phyloP scores from a whole-genome alignment of 2,329 filamentous ascomycete genomes.

The Bimuria novae-zelandiae region DNA sequence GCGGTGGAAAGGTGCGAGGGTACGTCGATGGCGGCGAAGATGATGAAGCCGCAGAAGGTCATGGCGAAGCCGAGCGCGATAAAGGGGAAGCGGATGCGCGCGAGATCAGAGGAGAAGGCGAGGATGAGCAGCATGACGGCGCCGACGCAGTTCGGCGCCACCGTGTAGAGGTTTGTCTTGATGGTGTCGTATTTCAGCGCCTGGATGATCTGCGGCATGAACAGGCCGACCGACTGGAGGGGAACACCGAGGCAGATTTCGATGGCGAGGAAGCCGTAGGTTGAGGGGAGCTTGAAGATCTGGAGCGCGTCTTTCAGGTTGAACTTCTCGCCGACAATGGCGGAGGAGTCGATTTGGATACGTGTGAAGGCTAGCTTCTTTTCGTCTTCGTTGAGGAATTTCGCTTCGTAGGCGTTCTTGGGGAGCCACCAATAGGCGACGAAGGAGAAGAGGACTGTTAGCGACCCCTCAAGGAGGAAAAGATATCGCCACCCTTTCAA shows the following conservation, averaged over 20 bases:
- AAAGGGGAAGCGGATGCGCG: conserved; percentile 72
- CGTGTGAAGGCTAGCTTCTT: conserved; percentile 71
- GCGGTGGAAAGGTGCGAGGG: conserved; percentile 65
- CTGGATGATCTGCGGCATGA: conserved; percentile 62
- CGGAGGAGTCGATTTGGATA: conserved; percentile 76
- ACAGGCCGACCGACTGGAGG: conserved; percentile 60
- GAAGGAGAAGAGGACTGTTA: conserved; percentile 63
- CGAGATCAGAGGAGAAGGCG: conserved; percentile 71
- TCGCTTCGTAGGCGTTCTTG: conserved; percentile 64
- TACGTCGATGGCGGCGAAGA: conserved; percentile 73
- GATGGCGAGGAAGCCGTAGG: conserved; percentile 60
- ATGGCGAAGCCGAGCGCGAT: conserved; percentile 74
- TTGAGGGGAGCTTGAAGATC: conserved; percentile 60
- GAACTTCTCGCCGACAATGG: conserved; percentile 63
- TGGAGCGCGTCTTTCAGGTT: conserved; percentile 55
- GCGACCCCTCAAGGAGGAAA: conserved; percentile 64
- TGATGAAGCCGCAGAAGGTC: conserved; percentile 77
- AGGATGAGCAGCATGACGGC: conserved; percentile 73
- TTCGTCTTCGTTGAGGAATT: conserved; percentile 69
- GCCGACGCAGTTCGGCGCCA: conserved; percentile 77
- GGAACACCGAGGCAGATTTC: conserved; percentile 65
- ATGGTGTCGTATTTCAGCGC: conserved; percentile 59
- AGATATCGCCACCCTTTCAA: conserved; percentile 68
- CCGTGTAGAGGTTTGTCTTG: conserved; percentile 79
- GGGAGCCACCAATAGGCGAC: conserved; percentile 75